Base-by-base conservation (phyloP, 208 protist species). In the Crithidia brevicula region DNA sequence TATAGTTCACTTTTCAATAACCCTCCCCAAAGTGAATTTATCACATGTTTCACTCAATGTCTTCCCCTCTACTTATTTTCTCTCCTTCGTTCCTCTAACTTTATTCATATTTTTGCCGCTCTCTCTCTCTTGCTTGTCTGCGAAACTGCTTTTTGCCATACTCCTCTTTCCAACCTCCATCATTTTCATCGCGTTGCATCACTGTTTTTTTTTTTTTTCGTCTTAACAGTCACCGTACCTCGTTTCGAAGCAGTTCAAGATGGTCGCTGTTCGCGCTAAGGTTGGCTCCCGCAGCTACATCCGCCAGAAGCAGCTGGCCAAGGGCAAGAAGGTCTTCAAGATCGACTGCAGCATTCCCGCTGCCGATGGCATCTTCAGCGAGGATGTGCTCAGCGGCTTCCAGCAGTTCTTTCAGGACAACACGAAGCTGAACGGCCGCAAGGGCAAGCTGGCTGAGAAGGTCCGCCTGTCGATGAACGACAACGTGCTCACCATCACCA, bases 351-450 rank as follows among this genome's bases (percentile, higher is more conserved):
- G 76, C 70, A 71, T 88, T 46, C 83, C 83, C 47, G 83, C 77
- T 51, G 64, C 78, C 27, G 82, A 88, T 33, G 82, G 79, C 64
- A 88, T 91, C 74, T 91, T 98, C 81, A 88, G 78, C 74, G 82
- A 89, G 57, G 90, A 97, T 43, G 76, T 95, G 30, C 82, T 97
- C 34, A 74, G 78, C 72, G 89, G 83, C 82, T 97, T 96, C 65
- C 91, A 98, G 93, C 96, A 98, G 86, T 99, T 96, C 97, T 90
- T 99, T 60, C 81, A 93, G 62, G 94, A 98, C 67, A 96, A 97
- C 85, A 93, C 98, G 73, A 99, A 99, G 95, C 96, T 99, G n/a
- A 94, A 98, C 72, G 97, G 97, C 73, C 98, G 99, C 89, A 96
- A 96, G 65, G 96, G 97, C 68, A 98, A 99, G 87, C 91, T 99